A percentile compares a stretch with the other conserved stretches of the same genome.
phyloP scores from a whole-genome alignment of 2,329 filamentous ascomycete genomes.

The Calonectria pseudoturangicola region DNA sequence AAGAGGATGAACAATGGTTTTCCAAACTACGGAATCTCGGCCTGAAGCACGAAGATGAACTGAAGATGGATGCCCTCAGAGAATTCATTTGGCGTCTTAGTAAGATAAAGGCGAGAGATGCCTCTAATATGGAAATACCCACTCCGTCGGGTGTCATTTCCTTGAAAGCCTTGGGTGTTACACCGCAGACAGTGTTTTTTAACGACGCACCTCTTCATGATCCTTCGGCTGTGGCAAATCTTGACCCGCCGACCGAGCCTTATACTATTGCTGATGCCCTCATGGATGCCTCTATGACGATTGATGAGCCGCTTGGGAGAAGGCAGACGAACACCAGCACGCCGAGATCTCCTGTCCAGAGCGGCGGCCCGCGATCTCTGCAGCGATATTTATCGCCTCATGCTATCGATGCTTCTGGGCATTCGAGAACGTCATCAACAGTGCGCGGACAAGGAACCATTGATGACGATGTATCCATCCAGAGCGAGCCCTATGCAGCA shows the following conservation, averaged over 20 bases:
- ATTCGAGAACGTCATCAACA: conserved; percentile 61
- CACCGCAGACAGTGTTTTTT: conserved; percentile 93
- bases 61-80: conserved; percentile 88
- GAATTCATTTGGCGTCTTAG: conserved; percentile 95
- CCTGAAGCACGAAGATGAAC: conserved; percentile 87
- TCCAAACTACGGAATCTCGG: conserved; percentile 88
- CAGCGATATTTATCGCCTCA: conserved; percentile 58
- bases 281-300: conserved; percentile 92
- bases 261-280: conserved; percentile 94
- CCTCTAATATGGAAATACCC: conserved; percentile 59
- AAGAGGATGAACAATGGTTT: conserved; percentile 97
- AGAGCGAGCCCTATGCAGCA: conserved; percentile 65
- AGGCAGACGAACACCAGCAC: conserved; percentile 71
- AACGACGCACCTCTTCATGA: conserved; percentile 80
- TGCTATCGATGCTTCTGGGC: conserved; percentile 59
- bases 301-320: conserved; percentile 79
- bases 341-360: conserved; percentile 67
- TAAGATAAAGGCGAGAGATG: conserved; percentile 78
- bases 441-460: conserved; percentile 50
- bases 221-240: conserved; percentile 57
- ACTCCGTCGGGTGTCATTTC: conserved; percentile 73
- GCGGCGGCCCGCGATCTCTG: conserved; percentile 57
- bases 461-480: conserved; percentile 61
- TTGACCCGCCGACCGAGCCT: conserved; percentile 63
- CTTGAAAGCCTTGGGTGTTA: conserved; percentile 84